Base-by-base conservation (phyloP, 306 rosid genomes). In the Cucurbita pepo region DNA sequence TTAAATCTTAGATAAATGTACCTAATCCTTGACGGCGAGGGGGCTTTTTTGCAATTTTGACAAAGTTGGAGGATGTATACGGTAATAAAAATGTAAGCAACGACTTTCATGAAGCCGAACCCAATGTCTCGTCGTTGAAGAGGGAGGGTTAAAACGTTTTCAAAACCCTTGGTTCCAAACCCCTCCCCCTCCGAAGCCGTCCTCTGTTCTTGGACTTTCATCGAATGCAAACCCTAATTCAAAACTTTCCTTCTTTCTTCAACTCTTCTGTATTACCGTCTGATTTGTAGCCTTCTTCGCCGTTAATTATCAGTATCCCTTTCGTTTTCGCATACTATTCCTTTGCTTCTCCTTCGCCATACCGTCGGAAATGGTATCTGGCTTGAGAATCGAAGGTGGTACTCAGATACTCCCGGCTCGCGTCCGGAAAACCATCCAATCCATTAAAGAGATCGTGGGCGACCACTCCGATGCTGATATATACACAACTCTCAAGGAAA, bases 401-500 rank as follows among this genome's bases (percentile, higher is more conserved):
- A 80, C 90, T 37, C 95, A 87, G 84, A 41, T 79, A 79, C 81
- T 91, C 37, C 80, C 99, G 18, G 87, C 86, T 10, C 76, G 79
- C 56, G 86, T 95, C 47, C 87, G 88, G 2, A 88, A 85, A 81
- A 91, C 99, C 36, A 95, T 95, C 52, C 90, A 95, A 84, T 89
- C 99, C 43, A 83, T 95, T 77, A 91, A 88, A 67, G 99, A 95
- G 76, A 84, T 95, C 55, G 97, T 95, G 50, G 89, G 97, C 14
- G 71, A 85, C 71, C 92, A 89, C 81, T 95, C 97, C 48, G 97
- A 91, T 73, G 85, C 86, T 64, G 99, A 95, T 86, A 95, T 95
- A 61, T 95, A 95, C 79, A 85, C 72, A 30, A 78, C 92, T 61
- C 96, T 95, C n/a, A 89, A 83, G 79, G 99, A 95, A 75, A 63